Percentiles rank a stretch among this genome's conserved stretches.
Conservation (phyloP, 2,329 filamentous ascomycete genomes). For the Gliomastix tumulicola region DNA sequence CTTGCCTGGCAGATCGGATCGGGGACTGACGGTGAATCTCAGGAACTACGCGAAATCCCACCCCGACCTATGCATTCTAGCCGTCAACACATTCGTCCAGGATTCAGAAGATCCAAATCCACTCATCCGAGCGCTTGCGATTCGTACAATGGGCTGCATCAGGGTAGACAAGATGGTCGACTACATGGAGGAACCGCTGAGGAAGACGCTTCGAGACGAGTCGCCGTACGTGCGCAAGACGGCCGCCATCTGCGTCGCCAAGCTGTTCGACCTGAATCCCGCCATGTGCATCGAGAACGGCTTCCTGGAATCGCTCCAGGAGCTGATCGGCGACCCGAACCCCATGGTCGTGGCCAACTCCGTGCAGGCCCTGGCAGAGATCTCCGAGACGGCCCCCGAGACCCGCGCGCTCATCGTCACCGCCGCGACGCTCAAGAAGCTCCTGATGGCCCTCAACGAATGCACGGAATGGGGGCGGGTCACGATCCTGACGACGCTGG, state of each 20-base stretch:
- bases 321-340: slow-evolving; percentile 94
- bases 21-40: too few species aligned
- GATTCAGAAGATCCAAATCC: slow-evolving; percentile 98
- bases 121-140: slow-evolving; percentile 86
- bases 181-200: slow-evolving; percentile 96
- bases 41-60: slow-evolving; percentile 99
- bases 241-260: slow-evolving; percentile 94
- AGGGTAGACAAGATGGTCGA: slow-evolving; percentile 99
- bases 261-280: slow-evolving; percentile 93
- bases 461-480: slow-evolving; percentile 98
- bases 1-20: not conserved
- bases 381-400: slow-evolving; percentile 83
- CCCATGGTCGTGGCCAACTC: slow-evolving; percentile 99
- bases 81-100: slow-evolving; percentile 98
- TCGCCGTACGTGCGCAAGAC: slow-evolving; percentile 98
- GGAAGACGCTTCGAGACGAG: slow-evolving; percentile 94
- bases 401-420: slow-evolving; percentile 82
- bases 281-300: slow-evolving; percentile 92
- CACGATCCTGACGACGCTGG: slow-evolving; percentile 83
- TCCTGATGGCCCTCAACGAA: slow-evolving; percentile 93
- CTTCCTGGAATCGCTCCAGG: slow-evolving; percentile 87
- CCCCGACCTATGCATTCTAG: slow-evolving; percentile 95
- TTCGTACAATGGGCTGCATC: slow-evolving; percentile 98
- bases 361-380: slow-evolving; percentile 88
- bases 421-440: slow-evolving; percentile 80